Evolutionary conservation across 2,329 filamentous ascomycete species (phyloP).

Genomic region (Leptographium lundbergii): DNA sequence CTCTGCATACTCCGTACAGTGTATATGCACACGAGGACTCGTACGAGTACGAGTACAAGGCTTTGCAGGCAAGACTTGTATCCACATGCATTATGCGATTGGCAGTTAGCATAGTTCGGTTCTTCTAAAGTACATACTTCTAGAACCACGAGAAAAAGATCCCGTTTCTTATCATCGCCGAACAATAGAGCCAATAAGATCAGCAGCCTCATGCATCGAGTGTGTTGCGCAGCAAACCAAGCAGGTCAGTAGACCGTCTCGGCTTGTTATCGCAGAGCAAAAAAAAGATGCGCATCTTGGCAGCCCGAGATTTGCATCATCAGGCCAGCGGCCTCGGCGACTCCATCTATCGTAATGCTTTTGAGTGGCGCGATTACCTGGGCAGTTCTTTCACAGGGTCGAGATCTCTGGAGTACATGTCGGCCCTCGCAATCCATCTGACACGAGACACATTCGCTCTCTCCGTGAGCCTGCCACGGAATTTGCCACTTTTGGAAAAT

Average conservation of each 20-base stretch:
- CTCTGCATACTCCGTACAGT: neutral
- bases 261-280: too few species aligned
- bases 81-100: neutral
- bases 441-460: neutral
- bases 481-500: neutral
- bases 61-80: too few species aligned
- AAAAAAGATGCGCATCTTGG: too few species aligned
- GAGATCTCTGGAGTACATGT: too few species aligned
- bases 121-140: neutral
- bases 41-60: too few species aligned
- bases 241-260: neutral
- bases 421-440: neutral
- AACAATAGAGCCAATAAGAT: neutral
- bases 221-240: neutral
- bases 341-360: neutral
- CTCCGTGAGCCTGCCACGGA: neutral
- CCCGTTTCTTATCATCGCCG: neutral
- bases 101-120: neutral
- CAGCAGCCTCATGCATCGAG: too few species aligned
- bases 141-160: neutral
- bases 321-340: neutral
- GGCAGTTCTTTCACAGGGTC: too few species aligned
- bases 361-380: neutral
- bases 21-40: too few species aligned
- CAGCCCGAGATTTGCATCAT: neutral